phyloP scores from a whole-genome alignment of 2,329 filamentous ascomycete genomes.

The Exophiala dermatitidis region DNA sequence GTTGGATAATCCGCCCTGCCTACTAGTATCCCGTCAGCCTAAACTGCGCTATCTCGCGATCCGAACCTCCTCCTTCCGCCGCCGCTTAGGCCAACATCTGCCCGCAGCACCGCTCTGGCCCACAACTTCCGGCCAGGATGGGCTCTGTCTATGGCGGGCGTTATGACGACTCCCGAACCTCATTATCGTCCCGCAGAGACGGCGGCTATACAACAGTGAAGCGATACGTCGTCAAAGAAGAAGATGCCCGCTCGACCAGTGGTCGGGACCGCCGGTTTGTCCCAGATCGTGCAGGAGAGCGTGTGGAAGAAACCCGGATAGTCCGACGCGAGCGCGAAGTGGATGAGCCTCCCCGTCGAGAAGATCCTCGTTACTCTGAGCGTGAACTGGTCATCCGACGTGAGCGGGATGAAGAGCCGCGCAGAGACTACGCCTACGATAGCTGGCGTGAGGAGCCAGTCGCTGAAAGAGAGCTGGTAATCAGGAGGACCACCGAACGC shows the following conservation, averaged over 20 bases:
- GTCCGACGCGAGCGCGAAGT: slow-evolving; percentile 34
- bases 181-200: slow-evolving; percentile 31
- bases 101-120: slow-evolving; percentile 1
- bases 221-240: slow-evolving; percentile 47
- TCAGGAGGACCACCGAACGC: slow-evolving; percentile 41
- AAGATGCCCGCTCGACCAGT: slow-evolving; percentile 36
- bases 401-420: slow-evolving; percentile 20
- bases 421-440: slow-evolving; percentile 31
- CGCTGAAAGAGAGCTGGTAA: slow-evolving; percentile 38
- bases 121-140: slow-evolving; percentile 14
- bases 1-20: too few relatives aligned
- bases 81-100: background rate
- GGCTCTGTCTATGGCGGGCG: slow-evolving; percentile 32
- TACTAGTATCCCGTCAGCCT: background rate
- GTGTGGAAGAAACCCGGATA: slow-evolving; percentile 43
- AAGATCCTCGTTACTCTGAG: slow-evolving; percentile 21
- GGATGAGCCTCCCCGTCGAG: slow-evolving; percentile 27
- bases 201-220: slow-evolving; percentile 50
- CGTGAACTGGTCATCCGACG: slow-evolving; percentile 23
- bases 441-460: slow-evolving; percentile 31
- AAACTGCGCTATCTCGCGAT: background rate
- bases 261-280: slow-evolving; percentile 34
- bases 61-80: background rate
- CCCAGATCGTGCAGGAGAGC: slow-evolving; percentile 32
- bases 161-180: slow-evolving; percentile 35